Evolutionary conservation across 2,329 filamentous ascomycete genomes (phyloP).

Genomic region (Neoscytalidium dimidiatum): DNA sequence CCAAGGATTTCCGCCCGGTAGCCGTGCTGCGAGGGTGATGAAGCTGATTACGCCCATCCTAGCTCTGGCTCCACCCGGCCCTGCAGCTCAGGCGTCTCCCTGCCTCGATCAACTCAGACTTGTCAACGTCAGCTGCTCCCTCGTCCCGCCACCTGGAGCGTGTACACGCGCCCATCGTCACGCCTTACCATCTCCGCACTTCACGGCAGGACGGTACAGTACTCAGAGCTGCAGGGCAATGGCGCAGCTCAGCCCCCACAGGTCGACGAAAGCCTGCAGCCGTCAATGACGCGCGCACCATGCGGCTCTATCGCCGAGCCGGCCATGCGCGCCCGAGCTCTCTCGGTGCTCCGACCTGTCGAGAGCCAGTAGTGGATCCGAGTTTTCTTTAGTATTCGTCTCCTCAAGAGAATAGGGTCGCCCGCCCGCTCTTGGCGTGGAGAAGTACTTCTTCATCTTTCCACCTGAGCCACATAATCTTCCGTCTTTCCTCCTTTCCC

Average conservation of each 20-base stretch:
- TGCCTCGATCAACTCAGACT: not conserved
- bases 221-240: not conserved
- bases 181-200: not conserved
- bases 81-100: not conserved
- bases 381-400: not conserved
- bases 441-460: not conserved
- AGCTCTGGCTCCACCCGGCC: not conserved
- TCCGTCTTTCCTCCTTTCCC: not conserved
- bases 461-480: not conserved
- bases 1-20: slow-evolving; percentile 7
- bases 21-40: not conserved
- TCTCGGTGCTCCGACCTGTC: not conserved
- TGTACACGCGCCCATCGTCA: no score
- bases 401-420: not conserved
- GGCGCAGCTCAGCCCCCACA: not conserved
- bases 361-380: slow-evolving; percentile 6
- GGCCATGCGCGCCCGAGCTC: no score
- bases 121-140: slow-evolving; percentile 8
- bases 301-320: not conserved
- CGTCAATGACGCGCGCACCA: not conserved
- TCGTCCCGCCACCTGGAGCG: not conserved
- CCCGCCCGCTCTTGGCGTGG: not conserved
- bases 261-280: not conserved
- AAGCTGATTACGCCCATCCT: not conserved
- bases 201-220: not conserved